Evolutionary conservation across 805 yeast species (phyloP), one percentile per base, ranked within the genome.

Genomic region (Wickerhamiella vanderwaltii): DNA sequence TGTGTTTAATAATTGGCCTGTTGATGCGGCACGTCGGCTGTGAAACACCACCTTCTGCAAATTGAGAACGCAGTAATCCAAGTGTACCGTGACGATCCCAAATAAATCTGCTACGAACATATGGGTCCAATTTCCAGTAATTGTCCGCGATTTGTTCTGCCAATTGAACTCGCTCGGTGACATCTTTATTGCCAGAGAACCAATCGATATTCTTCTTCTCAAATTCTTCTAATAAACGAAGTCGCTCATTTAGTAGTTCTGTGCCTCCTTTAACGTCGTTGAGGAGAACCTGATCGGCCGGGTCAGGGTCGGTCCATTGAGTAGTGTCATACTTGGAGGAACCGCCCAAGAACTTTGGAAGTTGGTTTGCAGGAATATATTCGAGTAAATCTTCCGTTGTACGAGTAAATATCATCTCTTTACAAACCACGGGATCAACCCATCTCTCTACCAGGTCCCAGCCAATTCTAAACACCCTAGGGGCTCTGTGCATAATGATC

Each of bases 121-220:
- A 85, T 1, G 91, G 88, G 55, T 91, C 97, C 43, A 83, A 60
- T 37, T 64, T 58, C 55, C 73, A 68, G 62, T 79, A 87, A n/a
- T 35, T 35, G 6, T 17, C 18, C 11, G 5, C 22, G 2, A 35
- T 11, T 5, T 16, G 16, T 38, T 60, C 60, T 41, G 77, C 72
- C 19, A 79, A 43, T 23, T 60, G 58, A n/a, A 74, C 43, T 39
- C 54, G 46, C 41, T 72, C 65, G n/a, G 22, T 4, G 11, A 17
- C 6, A 4, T 18, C 12, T 17, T 35, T 20, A 24, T 35, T 26
- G 17, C 32, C 29, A n/a, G 16, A 9, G 20, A 35, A 12, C 39
- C 39, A 35, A 6, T 35, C 25, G 3, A 17, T 11, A 6, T 31
- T 35, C 4, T 2, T 11, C 2, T 5, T 9, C 16, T 35, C 39